Percentiles rank a stretch among this genome's conserved stretches.
Conservation (phyloP, 352 stramenopile species). For the Globisporangium heterothallicum region DNA sequence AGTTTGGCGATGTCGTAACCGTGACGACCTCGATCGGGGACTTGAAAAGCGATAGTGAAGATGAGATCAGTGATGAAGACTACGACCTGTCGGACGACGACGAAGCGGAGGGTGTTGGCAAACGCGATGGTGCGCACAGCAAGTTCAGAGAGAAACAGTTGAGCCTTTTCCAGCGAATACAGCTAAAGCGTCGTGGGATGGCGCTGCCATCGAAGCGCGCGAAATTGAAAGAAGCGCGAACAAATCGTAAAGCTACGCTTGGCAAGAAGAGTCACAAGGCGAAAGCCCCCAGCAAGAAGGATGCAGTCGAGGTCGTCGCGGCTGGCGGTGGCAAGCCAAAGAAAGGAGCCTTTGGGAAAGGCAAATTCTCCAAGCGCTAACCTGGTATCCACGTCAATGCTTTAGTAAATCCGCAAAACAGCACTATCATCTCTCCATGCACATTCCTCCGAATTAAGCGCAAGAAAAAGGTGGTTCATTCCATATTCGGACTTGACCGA, state of each 20-base stretch:
- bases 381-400: no score
- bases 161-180: conserved; percentile 86
- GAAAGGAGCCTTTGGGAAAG: conserved; percentile 17
- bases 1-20: conserved; percentile 84
- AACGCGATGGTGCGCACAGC: conserved; percentile 13
- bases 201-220: conserved; percentile 76
- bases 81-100: conserved; percentile 46
- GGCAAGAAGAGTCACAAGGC: conserved; percentile 20
- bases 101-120: conserved; percentile 15
- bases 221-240: conserved; percentile 76
- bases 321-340: conserved; percentile 13
- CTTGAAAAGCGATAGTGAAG: conserved; percentile 71
- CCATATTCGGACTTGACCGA: no score
- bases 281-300: conserved; percentile 35
- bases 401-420: no score
- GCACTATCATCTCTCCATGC: no score
- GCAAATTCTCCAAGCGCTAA: conserved; percentile 19
- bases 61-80: conserved; percentile 60
- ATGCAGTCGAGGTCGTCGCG: conserved; percentile 21
- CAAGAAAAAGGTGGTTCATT: no score
- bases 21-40: conserved; percentile 80
- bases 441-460: no score
- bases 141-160: conserved; percentile 59
- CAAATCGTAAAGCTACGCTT: conserved; percentile 64
- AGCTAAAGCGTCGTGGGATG: conserved; percentile 77